Evolutionary conservation across 2,329 filamentous ascomycete species (phyloP).

Genomic region (Pleomassaria siparia): DNA sequence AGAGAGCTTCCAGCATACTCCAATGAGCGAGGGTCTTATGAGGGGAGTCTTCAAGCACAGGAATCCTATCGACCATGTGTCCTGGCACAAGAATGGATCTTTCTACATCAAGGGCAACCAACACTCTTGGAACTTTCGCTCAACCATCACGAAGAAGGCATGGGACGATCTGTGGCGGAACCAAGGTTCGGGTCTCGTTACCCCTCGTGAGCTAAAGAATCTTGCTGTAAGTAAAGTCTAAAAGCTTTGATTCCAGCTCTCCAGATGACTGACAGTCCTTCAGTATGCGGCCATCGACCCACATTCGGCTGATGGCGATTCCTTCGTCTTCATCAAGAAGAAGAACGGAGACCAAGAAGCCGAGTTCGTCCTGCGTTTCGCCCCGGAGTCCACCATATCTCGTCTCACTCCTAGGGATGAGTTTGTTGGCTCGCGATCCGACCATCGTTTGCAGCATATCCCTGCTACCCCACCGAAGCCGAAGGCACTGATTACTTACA

Average conservation of each 20-base stretch:
- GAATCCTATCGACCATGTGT: conserved; percentile 10
- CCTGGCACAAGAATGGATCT: conserved; percentile 25
- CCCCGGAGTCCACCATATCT: conserved; percentile 13
- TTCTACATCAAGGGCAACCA: conserved; percentile 18
- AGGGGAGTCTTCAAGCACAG: conserved; percentile 15
- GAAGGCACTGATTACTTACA: conserved; percentile 2
- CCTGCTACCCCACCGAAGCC: not conserved
- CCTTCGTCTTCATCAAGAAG: conserved; percentile 30
- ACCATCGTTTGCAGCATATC: conserved; percentile 3
- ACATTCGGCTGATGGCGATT: conserved; percentile 20
- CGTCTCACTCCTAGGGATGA: conserved; percentile 7
- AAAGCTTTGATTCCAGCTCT: not conserved
- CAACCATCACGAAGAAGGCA: conserved; percentile 8
- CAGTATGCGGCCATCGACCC: conserved; percentile 26
- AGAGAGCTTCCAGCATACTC: not conserved
- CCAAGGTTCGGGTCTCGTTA: not conserved
- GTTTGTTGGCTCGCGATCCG: not conserved
- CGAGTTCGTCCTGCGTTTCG: conserved; percentile 5
- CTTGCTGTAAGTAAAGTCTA: conserved; percentile 20
- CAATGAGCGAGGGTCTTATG: not conserved
- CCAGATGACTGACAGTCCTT: not conserved
- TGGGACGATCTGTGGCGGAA: conserved; percentile 24
- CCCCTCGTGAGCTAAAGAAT: conserved; percentile 8
- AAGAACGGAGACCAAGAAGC: conserved; percentile 6
- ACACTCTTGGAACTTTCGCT: conserved; percentile 15